A percentile compares a stretch with the other conserved stretches of the same genome.
phyloP scores from a whole-genome alignment of 1,139 yeast species.

The Geotrichum bryndzae region DNA sequence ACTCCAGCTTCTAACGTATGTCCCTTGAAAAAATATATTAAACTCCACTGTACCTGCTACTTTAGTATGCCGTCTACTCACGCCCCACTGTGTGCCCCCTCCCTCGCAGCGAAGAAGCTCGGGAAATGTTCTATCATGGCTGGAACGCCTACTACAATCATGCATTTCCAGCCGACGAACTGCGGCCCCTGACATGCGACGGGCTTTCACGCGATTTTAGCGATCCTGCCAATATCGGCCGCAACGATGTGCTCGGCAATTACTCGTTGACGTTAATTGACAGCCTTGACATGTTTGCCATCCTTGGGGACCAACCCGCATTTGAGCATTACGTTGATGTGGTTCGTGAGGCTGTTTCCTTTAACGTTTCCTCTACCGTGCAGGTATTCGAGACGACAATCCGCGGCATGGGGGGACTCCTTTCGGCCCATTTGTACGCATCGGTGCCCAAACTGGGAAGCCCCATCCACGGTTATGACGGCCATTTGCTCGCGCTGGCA shows the following conservation, averaged over 20 bases:
- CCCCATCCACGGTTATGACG: constrained; percentile 50
- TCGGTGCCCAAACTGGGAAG: constrained; percentile 50
- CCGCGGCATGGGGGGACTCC: constrained; percentile 68
- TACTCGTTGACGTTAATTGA: constrained; percentile 74
- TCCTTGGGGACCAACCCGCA: constrained; percentile 57
- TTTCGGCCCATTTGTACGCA: constrained; percentile 72
- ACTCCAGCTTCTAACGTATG: not conserved
- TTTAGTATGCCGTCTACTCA: not conserved
- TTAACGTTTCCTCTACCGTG: constrained; percentile 61
- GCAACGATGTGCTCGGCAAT: constrained; percentile 84
- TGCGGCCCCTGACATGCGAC: constrained; percentile 64
- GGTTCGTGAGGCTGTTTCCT: constrained; percentile 42
- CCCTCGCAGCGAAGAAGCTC: constrained; percentile 4
- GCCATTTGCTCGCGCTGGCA: constrained; percentile 63
- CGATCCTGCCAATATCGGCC: constrained; percentile 49
- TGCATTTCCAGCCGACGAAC: constrained; percentile 83
- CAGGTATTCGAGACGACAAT: constrained; percentile 87
- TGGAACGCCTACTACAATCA: constrained; percentile 63
- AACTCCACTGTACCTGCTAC: not conserved
- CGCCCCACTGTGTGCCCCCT: not conserved
- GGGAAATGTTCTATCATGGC: constrained; percentile 60
- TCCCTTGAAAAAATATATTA: not conserved
- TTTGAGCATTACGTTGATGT: constrained; percentile 48
- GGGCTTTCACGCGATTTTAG: constrained; percentile 60
- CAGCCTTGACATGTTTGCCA: constrained; percentile 68